Evolutionary conservation across 352 stramenopile species (phyloP), one percentile per base, ranked within the genome.

Genomic region (Discostella stelligera): DNA sequence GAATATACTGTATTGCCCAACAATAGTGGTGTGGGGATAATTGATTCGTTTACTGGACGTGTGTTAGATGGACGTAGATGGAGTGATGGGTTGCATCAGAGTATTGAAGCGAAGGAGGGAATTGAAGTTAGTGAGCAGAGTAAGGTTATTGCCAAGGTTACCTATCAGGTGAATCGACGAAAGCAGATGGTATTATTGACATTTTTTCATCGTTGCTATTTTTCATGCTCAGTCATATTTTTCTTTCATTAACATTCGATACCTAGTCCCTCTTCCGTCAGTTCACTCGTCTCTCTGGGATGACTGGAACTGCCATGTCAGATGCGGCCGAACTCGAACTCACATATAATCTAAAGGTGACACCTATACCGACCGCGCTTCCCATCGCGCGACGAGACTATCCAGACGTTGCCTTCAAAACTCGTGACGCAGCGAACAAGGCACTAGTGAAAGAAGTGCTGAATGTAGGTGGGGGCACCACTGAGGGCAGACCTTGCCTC

Each of bases 141-240:
- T 53, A 83, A 95, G 82, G 89, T 95, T 6, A 94, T 94, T 79
- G 92, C 92, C 21, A 93, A 92, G 68, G 89, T 96, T 0, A 96
- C 92, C 3, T 96, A 95, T 79, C 91, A 94, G 80, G 80, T 85
- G 61, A 77, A 20, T 18, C 37, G 7, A 44, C 11, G 37, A 44
- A 44, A 44, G 37, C 7, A 3, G 18, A 59, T 23, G 27, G 27
- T 6, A 32, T 32, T 52, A 52, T 52, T 52, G 13, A 8, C 46
- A 52, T 52, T 20, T 52, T 20, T 20, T 52, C 7, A 6, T 23
- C 9, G 21, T 58, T 5, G 14, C 32, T 56, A 18, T 50, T 5
- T 46, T 58, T 14, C 49, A 44, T 54, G 20, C 27, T 21, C 30
- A 67, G 5, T 41, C 23, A 13, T 60, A 25, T 59, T 52, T 71